Evolutionary conservation across 768 basidiomycete species (phyloP), one percentile per base, ranked within the genome.

Genomic region (Auricularia heimuer): DNA sequence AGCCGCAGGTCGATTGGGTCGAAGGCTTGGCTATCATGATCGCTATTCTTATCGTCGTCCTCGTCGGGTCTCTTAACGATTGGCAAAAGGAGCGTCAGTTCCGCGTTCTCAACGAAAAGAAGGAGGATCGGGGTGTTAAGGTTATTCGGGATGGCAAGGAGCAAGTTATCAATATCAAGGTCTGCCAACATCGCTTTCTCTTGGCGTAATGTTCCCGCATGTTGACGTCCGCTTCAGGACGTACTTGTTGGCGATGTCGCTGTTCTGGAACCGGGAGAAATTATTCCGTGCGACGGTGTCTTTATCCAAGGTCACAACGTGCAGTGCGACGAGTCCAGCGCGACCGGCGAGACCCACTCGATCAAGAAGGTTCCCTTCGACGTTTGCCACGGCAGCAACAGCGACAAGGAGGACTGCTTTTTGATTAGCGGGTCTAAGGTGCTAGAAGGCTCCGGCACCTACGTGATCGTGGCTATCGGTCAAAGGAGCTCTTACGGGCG

Each of bases 81-180:
- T 99, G 92, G 89, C 94, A 98, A 76, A 98, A 98, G 76, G 97
- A 99, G 75, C 87, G 87, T 1, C 97, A 98, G 76, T 99, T 99
- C 80, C 86, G 88, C 70, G 81, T 79, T 21, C 83, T 99, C 51
- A 98, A 98, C 71, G 91, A 90, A 69, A 90, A 95, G 76, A 96
- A 96, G 76, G 96, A 98, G 65, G 97, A 96, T 69, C 90, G 97
- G 34, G 85, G 82, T 4, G 86, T 94, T 69, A 94, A 94, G 75
- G 87, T 89, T 62, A 87, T 93, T 66, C 86, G 94, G 12, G 77
- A 83, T 64, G 87, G 86, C 37, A 73, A 79, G 11, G 90, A 94
- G 68, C 82, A 80, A 62, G 77, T 91, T 35, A 80, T 96, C 69
- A 90, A 91, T 68, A 83, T 96, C 73, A 94, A 91, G 77, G 92